Evolutionary conservation across 2,329 filamentous ascomycete species (phyloP).

Genomic region (Gliomastix tumulicola): DNA sequence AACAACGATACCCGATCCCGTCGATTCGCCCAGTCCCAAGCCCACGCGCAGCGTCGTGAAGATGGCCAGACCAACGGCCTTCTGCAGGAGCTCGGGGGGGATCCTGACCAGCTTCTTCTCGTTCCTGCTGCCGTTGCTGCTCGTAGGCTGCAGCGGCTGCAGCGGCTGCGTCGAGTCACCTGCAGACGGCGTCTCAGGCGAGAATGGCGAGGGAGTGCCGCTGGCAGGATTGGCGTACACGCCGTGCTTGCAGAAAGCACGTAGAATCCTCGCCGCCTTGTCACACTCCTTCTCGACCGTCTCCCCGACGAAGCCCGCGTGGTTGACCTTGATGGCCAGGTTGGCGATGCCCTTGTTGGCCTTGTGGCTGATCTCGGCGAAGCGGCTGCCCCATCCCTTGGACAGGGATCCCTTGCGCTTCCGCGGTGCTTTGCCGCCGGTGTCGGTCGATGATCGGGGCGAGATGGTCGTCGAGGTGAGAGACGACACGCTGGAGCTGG

Average conservation of each 20-base stretch:
- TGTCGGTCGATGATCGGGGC: too few relatives aligned
- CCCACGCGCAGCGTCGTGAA: conserved; percentile 66
- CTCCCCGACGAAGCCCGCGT: conserved; percentile 79
- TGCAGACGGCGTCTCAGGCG: too few relatives aligned
- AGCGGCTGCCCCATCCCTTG: conserved; percentile 20
- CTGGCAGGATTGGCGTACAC: conserved; percentile 46
- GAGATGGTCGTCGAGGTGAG: too few relatives aligned
- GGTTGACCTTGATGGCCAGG: conserved; percentile 74
- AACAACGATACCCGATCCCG: conserved; percentile 59
- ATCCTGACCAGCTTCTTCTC: conserved; percentile 43
- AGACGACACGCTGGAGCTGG: too few relatives aligned
- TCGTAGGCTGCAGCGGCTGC: too few relatives aligned
- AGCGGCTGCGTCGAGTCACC: too few relatives aligned
- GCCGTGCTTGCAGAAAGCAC: conserved; percentile 75
- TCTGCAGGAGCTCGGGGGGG: conserved; percentile 52
- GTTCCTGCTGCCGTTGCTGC: too few relatives aligned
- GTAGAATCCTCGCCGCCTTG: conserved; percentile 79
- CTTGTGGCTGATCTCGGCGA: conserved; percentile 27
- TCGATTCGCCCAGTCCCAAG: conserved; percentile 58
- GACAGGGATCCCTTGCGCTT: too few relatives aligned
- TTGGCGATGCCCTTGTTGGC: conserved; percentile 70
- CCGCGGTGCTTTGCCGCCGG: too few relatives aligned
- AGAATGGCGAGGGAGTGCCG: conserved; percentile 9
- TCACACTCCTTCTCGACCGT: conserved; percentile 84
- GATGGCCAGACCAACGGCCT: conserved; percentile 62